Conservation (phyloP, 2,329 filamentous ascomycete genomes). For the Penicillium psychrosexuale region DNA sequence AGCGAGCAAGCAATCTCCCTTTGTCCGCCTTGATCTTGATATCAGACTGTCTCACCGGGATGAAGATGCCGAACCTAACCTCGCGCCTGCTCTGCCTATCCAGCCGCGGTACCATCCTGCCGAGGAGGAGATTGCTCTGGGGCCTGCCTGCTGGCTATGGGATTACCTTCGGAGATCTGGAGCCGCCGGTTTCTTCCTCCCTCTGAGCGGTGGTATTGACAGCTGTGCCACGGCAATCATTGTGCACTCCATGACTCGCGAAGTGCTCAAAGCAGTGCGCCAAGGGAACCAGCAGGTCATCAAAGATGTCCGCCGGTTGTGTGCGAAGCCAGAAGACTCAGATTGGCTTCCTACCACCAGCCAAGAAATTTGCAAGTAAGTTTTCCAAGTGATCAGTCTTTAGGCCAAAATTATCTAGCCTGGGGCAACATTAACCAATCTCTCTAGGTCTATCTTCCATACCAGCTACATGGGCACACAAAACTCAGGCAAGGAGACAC, state of each 20-base stretch:
- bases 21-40: constrained; percentile 39
- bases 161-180: constrained; percentile 41
- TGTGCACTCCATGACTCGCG: constrained; percentile 41
- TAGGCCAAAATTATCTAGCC: neutral
- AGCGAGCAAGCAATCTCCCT: constrained; percentile 31
- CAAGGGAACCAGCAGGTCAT: constrained; percentile 51
- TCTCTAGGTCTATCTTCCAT: constrained; percentile 50
- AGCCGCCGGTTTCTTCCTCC: constrained; percentile 40
- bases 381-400: neutral
- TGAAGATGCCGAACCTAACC: constrained; percentile 45
- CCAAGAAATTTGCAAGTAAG: constrained; percentile 55
- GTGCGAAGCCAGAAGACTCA: constrained; percentile 47
- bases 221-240: constrained; percentile 40
- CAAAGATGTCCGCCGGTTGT: constrained; percentile 52
- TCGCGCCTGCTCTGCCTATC: constrained; percentile 47
- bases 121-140: constrained; percentile 65
- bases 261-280: constrained; percentile 36
- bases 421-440: neutral
- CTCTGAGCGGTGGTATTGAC: constrained; percentile 42
- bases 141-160: constrained; percentile 64
- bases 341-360: constrained; percentile 55
- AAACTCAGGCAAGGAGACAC: constrained; percentile 65
- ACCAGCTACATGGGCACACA: constrained; percentile 70
- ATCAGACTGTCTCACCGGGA: constrained; percentile 32
- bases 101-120: constrained; percentile 56